Percentiles rank a stretch among this genome's conserved stretches.
Evolutionary conservation across 2,329 filamentous ascomycete genomes (phyloP).

Genomic region (Xylogone sp.): DNA sequence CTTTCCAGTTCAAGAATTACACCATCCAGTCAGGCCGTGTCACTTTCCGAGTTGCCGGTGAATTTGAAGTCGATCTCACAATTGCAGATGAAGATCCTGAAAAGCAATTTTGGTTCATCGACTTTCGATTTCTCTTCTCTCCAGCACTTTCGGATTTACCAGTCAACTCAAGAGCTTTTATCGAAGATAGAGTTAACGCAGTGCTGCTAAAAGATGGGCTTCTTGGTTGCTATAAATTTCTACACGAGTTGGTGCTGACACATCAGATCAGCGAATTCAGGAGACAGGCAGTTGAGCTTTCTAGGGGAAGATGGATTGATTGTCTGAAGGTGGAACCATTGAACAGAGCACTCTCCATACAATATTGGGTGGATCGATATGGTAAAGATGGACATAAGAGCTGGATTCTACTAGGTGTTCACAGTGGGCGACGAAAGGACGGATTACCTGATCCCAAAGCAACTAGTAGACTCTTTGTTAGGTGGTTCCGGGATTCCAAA

Average conservation of each 20-base stretch:
- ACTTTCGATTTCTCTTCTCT: slow-evolving; percentile 78
- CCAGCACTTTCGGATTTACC: slow-evolving; percentile 62
- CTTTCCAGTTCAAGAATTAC: slow-evolving; percentile 73
- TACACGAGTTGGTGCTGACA: slow-evolving; percentile 85
- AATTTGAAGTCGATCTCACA: slow-evolving; percentile 92
- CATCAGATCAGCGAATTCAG: slow-evolving; percentile 83
- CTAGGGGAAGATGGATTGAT: slow-evolving; percentile 70
- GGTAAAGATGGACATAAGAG: slow-evolving; percentile 62
- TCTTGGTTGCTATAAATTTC: slow-evolving; percentile 74
- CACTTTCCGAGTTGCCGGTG: slow-evolving; percentile 76
- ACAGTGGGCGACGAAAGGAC: slow-evolving; percentile 53
- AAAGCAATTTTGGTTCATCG: slow-evolving; percentile 90
- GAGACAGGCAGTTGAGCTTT: slow-evolving; percentile 70
- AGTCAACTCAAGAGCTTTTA: slow-evolving; percentile 56
- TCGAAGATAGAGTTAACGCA: slow-evolving; percentile 72
- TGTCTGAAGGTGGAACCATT: slow-evolving; percentile 74
- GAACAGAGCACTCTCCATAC: slow-evolving; percentile 77
- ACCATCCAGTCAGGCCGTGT: slow-evolving; percentile 80
- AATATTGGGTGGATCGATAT: slow-evolving; percentile 79
- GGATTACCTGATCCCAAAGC: slow-evolving; percentile 37
- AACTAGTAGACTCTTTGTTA: slow-evolving; percentile 55
- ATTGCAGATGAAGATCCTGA: slow-evolving; percentile 80
- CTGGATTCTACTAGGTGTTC: slow-evolving; percentile 86
- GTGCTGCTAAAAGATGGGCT: slow-evolving; percentile 68
- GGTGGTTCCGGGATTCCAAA: slow-evolving; percentile 83